phyloP scores from a whole-genome alignment of 257 asterid genomes.

The Plantago elongata region DNA sequence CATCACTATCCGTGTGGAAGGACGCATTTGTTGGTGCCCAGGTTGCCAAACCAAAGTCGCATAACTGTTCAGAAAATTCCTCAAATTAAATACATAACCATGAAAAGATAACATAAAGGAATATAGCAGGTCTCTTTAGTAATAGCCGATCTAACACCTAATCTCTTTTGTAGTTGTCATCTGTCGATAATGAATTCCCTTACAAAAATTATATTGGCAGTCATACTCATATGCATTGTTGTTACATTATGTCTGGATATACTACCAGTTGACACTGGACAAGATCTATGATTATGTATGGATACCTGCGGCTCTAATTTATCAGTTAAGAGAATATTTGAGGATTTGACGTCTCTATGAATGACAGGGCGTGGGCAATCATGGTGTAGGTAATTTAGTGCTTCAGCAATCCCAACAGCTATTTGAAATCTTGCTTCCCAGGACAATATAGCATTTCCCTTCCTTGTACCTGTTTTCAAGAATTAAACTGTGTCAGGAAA shows the following conservation, averaged over 20 bases:
- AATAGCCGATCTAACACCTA: too few species aligned
- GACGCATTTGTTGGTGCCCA: constrained; percentile 74
- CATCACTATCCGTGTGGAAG: constrained; percentile 65
- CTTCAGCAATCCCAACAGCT: constrained; percentile 83
- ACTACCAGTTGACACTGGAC: neutral
- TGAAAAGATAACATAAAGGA: neutral
- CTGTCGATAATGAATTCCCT: too few species aligned
- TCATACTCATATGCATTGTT: too few species aligned
- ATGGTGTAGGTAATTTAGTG: constrained; percentile 66
- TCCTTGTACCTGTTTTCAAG: constrained; percentile 37
- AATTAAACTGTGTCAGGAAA: constrained; percentile 20
- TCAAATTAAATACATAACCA: neutral
- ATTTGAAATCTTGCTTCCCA: constrained; percentile 75
- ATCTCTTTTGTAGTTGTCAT: too few species aligned
- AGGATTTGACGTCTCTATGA: constrained; percentile 86
- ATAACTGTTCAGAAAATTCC: constrained; percentile 39
- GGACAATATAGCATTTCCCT: constrained; percentile 36
- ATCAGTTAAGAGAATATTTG: constrained; percentile 70
- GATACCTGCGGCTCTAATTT: constrained; percentile 73
- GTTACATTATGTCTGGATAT: neutral
- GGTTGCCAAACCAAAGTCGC: constrained; percentile 86
- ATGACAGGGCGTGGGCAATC: constrained; percentile 60
- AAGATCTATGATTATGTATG: constrained; percentile 3
- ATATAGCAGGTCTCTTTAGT: too few species aligned
- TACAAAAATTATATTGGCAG: too few species aligned